phyloP scores from a whole-genome alignment of 805 yeast genomes.

The Suhomyces emberorum region DNA sequence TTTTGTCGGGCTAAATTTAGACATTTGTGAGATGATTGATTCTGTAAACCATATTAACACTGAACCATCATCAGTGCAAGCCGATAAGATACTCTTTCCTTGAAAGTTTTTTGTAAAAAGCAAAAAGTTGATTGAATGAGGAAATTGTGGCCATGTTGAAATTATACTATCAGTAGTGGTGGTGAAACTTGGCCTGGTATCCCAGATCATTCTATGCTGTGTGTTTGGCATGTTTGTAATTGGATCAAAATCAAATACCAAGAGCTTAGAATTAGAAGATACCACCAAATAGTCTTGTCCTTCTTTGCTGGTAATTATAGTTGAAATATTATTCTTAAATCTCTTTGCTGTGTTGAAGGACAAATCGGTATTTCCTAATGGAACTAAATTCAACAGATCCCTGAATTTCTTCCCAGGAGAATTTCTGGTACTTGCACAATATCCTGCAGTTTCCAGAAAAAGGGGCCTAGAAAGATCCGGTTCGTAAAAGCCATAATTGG shows the following conservation, averaged over 20 bases:
- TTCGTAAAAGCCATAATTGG: constrained; percentile 4
- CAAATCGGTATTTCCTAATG: constrained; percentile 20
- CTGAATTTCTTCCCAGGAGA: constrained; percentile 37
- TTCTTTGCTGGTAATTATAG: constrained; percentile 15
- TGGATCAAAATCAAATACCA: constrained; percentile 29
- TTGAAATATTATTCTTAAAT: constrained; percentile 41
- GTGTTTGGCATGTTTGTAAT: constrained; percentile 24
- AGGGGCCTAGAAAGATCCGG: constrained; percentile 16
- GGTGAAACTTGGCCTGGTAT: constrained; percentile 41
- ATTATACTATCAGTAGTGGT: constrained; percentile 37
- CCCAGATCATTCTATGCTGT: constrained; percentile 31
- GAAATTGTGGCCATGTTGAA: constrained; percentile 52
- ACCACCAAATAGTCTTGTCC: constrained; percentile 24
- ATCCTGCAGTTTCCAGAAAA: too few species aligned
- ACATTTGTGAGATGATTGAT: constrained; percentile 19
- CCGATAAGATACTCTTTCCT: constrained; percentile 42
- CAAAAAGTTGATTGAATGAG: constrained; percentile 55
- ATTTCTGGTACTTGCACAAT: constrained; percentile 15
- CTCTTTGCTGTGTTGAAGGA: constrained; percentile 25
- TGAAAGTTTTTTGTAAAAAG: constrained; percentile 32
- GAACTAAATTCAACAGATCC: constrained; percentile 27
- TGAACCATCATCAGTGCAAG: constrained; percentile 56
- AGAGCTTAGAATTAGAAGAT: constrained; percentile 33
- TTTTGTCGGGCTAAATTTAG: not conserved
- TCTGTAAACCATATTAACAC: constrained; percentile 33